Base-by-base conservation (phyloP, 768 basidiomycete species). In the Rhodotorula paludigena region DNA sequence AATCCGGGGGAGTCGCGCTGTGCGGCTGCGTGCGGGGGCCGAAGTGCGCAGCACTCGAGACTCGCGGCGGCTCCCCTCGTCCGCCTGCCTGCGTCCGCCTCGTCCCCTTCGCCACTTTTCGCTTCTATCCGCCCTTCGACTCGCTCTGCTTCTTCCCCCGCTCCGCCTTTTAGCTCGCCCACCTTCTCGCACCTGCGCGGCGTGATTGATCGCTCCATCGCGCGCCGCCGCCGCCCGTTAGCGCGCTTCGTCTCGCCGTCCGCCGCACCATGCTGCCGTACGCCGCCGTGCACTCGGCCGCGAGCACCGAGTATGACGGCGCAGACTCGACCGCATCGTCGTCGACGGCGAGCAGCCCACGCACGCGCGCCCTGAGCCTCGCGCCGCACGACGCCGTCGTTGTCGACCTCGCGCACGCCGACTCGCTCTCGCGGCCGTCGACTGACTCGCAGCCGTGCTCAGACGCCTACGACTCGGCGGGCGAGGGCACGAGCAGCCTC, bases 391-490 rank as follows among this genome's bases (percentile, higher is more conserved):
- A 28, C 47, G 25, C 47, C 12, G 47, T 48, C 47, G 47, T 32
- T 10, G 42, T 48, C 57, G n/a, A 41, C 30, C 23, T 56, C 56
- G 9, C 49, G 9, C 38, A 25, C 42, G 3, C 16, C 35, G 38
- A 33, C n/a, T 28, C 44, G 15, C 47, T 39, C 55, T 47, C 51
- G 38, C 41, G 45, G 16, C 62, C 55, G 23, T 63, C 61, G 57
- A 63, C 33, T 39, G 60, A 57, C 60, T 48, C 56, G 32, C 44
- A 47, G 12, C 6, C 60, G 38, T 66, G 36, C 39, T 70, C 69
- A 11, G 69, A 71, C 30, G 44, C 61, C 30, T 71, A 71, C 61
- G 70, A 71, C 48, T 71, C 70, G 54, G 59, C 65, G 3, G 25
- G 16, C 11, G 70, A 67, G 6, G 54, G 47, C 5, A 30, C 53